Base-by-base conservation (phyloP, 2,329 filamentous ascomycete genomes). In the Raffaelea ambrosiae region DNA sequence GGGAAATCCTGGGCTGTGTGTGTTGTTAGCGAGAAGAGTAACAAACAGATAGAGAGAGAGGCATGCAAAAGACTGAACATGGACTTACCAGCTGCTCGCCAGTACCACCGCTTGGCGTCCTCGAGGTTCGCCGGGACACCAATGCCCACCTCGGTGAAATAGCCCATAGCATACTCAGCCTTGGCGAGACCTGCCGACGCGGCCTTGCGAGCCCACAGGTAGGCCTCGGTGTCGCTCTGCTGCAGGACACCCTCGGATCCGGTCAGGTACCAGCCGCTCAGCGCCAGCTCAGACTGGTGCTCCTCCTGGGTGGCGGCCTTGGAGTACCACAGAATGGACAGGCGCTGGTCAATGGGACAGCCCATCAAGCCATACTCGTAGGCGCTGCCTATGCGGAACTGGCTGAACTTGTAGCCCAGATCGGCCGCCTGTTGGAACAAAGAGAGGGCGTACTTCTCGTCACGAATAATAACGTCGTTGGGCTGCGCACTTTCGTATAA, bases 91-190 rank as follows among this genome's bases (percentile, higher is more conserved):
- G 93, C 93, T 66, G 93, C 90, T 64, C 91, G 78, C 78, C 90
- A 96, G 68, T 98, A 98, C 93, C 93, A 98, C 58, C 89, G 80
- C 74, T 95, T 96, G 20, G 91, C 93, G 67, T 97, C 93, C 59
- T 98, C 93, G 57, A 96, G 59, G 63, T 91, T 94, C 9, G 86
- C 81, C 16, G 84, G 74, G 54, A 88, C 83, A 26, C 93, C 93
- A 57, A 98, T 97, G 13, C 93, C 93, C 43, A 93, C 84, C 66
- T 98, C 93, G 1, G 88, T 94, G 61, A 95, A 96, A 67, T 97
- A 96, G 0, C 93, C 93, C 86, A 98, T 95, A 0, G 91, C 93
- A 67, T 96, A 97, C 68, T 97, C 87, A 0, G 93, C 93, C 71
- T 97, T 98, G 8, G 88, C 83, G 35, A 96, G 68, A 3, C 91